phyloP scores from a whole-genome alignment of 1,139 yeast genomes.

The Suhomyces panamericanus region DNA sequence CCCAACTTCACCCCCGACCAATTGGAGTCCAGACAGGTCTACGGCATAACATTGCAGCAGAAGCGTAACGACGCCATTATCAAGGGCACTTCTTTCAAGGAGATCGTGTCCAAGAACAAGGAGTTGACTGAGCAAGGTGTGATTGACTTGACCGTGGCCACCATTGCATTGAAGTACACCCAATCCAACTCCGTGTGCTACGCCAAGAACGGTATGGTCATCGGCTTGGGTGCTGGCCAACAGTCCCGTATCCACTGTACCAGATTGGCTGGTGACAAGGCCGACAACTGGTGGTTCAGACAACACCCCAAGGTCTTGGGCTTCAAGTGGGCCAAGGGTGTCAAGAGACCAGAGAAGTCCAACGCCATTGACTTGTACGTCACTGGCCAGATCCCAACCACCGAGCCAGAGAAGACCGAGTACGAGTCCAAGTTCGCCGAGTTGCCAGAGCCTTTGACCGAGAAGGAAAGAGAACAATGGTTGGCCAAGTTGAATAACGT shows the following conservation, averaged over 20 bases:
- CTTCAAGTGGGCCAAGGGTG: conserved; percentile 97
- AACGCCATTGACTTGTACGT: conserved; percentile 95
- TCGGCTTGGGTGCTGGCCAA: conserved; percentile 99
- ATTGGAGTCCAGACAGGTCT: conserved; percentile 89
- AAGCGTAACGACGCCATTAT: conserved; percentile 97
- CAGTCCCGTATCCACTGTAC: conserved; percentile 99
- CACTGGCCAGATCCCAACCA: conserved; percentile 84
- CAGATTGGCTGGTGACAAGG: conserved; percentile 97
- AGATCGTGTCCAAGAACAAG: conserved; percentile 85
- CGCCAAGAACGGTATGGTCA: conserved; percentile 98
- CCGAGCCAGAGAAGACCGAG: conserved; percentile 91
- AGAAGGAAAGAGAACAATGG: conserved; percentile 88
- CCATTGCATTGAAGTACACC: conserved; percentile 94
- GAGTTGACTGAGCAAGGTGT: conserved; percentile 87
- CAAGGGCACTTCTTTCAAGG: conserved; percentile 82
- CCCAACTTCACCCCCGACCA: conserved; percentile 86
- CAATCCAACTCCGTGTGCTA: conserved; percentile 98
- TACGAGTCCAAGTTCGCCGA: conserved; percentile 85
- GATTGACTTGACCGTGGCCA: conserved; percentile 92
- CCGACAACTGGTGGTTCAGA: conserved; percentile 99
- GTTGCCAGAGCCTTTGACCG: conserved; percentile 80
- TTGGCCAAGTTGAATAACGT: conserved; percentile 74
- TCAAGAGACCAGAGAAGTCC: conserved; percentile 97
- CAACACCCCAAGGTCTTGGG: conserved; percentile 93
- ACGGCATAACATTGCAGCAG: conserved; percentile 92